Evolutionary conservation across 208 protist genomes (phyloP).

Genomic region (Entamoeba histolytica): DNA sequence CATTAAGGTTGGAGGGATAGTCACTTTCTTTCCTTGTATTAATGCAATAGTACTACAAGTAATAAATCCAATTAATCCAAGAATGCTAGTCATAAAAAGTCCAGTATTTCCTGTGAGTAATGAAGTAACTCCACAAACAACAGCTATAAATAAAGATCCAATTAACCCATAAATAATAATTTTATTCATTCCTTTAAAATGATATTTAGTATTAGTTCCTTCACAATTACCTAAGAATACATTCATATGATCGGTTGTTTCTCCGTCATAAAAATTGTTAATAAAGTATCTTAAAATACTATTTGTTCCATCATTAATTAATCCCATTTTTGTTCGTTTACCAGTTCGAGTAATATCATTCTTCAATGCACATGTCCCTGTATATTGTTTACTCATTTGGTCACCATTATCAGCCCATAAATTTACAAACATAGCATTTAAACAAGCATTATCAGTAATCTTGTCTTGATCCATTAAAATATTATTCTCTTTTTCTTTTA

Average conservation of each 20-base stretch:
- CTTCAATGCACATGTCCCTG: slow-evolving; percentile 23
- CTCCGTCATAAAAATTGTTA: slow-evolving; percentile 25
- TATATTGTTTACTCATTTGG: slow-evolving; percentile 3
- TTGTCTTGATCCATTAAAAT: background rate
- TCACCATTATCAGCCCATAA: slow-evolving; percentile 27
- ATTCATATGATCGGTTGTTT: slow-evolving; percentile 18
- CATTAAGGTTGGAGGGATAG: background rate
- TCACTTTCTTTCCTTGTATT: background rate
- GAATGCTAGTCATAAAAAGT: background rate
- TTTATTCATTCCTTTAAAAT: background rate
- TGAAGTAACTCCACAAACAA: background rate
- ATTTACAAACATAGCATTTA: background rate
- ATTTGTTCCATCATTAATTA: slow-evolving; percentile 2
- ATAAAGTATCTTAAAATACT: slow-evolving; percentile 3
- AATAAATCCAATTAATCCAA: background rate
- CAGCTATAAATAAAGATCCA: background rate
- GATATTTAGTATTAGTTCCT: background rate
- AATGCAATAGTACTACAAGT: background rate
- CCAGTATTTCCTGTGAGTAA: too few species aligned
- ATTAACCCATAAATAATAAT: background rate
- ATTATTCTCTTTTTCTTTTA: background rate
- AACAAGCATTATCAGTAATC: background rate
- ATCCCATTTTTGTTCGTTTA: slow-evolving; percentile 18
- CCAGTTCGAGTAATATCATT: slow-evolving; percentile 15
- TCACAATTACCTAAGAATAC: slow-evolving; percentile 2